Evolutionary conservation across 2,329 filamentous ascomycete genomes (phyloP).

Genomic region (Epichloe sylvatica): DNA sequence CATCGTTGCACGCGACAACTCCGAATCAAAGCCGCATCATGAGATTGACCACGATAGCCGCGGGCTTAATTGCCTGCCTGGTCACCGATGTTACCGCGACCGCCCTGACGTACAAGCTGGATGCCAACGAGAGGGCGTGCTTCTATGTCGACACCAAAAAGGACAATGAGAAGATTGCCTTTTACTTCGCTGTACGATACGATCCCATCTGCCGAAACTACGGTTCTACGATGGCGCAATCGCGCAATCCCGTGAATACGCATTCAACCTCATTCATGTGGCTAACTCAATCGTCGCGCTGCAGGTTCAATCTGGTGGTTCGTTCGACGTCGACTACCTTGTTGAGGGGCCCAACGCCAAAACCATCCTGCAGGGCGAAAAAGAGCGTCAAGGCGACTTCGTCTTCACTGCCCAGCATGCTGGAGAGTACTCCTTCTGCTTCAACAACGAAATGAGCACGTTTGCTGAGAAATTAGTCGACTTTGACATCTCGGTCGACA

Average conservation of each 20-base stretch:
- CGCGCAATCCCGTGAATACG: neutral
- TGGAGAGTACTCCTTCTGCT: constrained; percentile 95
- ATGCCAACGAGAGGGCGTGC: constrained; percentile 86
- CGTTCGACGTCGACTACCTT: constrained; percentile 90
- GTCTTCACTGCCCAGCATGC: constrained; percentile 83
- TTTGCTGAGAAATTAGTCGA: constrained; percentile 96
- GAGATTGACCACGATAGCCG: constrained; percentile 48
- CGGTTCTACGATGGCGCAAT: neutral
- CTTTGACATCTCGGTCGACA: constrained; percentile 94
- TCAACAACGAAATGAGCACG: constrained; percentile 96
- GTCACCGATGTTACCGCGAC: constrained; percentile 66
- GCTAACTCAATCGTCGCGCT: neutral
- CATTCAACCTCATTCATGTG: neutral
- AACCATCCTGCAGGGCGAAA: constrained; percentile 70
- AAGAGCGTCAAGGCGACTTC: constrained; percentile 92
- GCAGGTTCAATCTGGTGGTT: constrained; percentile 93
- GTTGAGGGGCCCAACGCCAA: constrained; percentile 73
- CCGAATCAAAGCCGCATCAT: constrained; percentile 31
- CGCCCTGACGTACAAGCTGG: constrained; percentile 83
- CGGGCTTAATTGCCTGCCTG: constrained; percentile 58
- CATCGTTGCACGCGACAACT: constrained; percentile 15
- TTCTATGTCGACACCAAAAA: constrained; percentile 81
- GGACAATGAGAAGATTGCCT: constrained; percentile 77
- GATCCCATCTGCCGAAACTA: neutral
- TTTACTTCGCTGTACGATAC: constrained; percentile 62